A percentile compares a stretch with the other conserved stretches of the same genome.
Evolutionary conservation across 108 stramenopile species (phyloP).

Genomic region (Skeletonema potamos): DNA sequence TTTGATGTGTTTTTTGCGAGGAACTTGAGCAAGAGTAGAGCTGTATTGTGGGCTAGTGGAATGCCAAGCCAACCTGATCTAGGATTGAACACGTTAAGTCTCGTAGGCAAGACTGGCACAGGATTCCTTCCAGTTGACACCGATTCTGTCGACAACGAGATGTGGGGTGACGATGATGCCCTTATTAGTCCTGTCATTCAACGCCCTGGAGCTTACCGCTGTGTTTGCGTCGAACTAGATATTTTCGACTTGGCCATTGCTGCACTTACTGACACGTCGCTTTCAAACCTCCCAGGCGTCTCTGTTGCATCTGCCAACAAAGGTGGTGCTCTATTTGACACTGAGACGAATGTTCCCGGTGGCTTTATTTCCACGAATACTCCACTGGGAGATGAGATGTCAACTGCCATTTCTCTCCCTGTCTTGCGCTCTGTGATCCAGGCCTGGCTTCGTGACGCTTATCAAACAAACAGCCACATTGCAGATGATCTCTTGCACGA

Average conservation of each 20-base stretch:
- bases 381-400: constrained; percentile 88
- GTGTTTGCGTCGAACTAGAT: constrained; percentile 93
- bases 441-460: constrained; percentile 88
- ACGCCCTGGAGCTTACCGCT: constrained; percentile 88
- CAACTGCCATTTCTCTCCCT: constrained; percentile 73
- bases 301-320: constrained; percentile 34
- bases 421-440: constrained; percentile 82
- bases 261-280: constrained; percentile 68
- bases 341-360: constrained; percentile 24
- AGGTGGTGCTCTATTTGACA: constrained; percentile 34
- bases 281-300: constrained; percentile 25
- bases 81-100: constrained; percentile 60
- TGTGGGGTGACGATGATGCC: constrained; percentile 85
- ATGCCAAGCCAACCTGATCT: constrained; percentile 86
- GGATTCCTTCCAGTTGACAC: constrained; percentile 27
- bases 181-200: constrained; percentile 78
- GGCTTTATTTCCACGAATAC: constrained; percentile 37
- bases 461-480: constrained; percentile 54
- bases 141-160: constrained; percentile 49
- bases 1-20: constrained; percentile 87
- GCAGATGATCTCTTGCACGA: constrained; percentile 90
- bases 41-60: constrained; percentile 93
- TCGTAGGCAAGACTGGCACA: constrained; percentile 44
- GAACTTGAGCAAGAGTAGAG: constrained; percentile 73
- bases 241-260: constrained; percentile 92